Conservation (phyloP, 352 stramenopile genomes). For the Phytophthora cryptogea region DNA sequence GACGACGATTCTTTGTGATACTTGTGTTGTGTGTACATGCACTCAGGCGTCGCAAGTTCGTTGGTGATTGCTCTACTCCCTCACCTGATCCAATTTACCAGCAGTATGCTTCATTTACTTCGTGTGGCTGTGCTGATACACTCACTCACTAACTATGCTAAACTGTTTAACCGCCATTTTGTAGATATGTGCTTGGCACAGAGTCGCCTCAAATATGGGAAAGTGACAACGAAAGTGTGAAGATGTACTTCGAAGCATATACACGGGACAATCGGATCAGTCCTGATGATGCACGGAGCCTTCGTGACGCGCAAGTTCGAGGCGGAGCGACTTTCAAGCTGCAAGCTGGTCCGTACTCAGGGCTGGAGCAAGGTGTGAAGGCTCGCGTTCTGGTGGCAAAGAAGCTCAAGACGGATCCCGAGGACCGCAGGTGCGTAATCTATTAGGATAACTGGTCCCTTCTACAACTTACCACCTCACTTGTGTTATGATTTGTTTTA, state of each 20-base stretch:
- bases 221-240: slow-evolving; percentile 77
- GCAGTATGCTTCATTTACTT: slow-evolving; percentile 32
- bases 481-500: slow-evolving; percentile 14
- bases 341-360: slow-evolving; percentile 70
- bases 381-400: slow-evolving; percentile 80
- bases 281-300: slow-evolving; percentile 58
- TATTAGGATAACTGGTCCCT: not conserved
- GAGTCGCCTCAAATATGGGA: slow-evolving; percentile 74
- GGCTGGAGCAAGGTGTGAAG: slow-evolving; percentile 83
- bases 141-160: slow-evolving; percentile 4
- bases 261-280: slow-evolving; percentile 79
- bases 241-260: slow-evolving; percentile 84
- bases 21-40: not conserved
- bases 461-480: not conserved
- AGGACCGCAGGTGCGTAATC: slow-evolving; percentile 57
- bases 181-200: slow-evolving; percentile 71
- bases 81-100: slow-evolving; percentile 67
- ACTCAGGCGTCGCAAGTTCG: slow-evolving; percentile 61
- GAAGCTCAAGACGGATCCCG: slow-evolving; percentile 69
- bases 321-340: slow-evolving; percentile 83
- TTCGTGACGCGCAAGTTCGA: slow-evolving; percentile 72
- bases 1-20: not conserved
- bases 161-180: not conserved
- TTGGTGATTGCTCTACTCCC: slow-evolving; percentile 54
- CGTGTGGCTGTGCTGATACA: not conserved